phyloP scores from a whole-genome alignment of 108 stramenopile species.

The Discostella pseudostelligera region DNA sequence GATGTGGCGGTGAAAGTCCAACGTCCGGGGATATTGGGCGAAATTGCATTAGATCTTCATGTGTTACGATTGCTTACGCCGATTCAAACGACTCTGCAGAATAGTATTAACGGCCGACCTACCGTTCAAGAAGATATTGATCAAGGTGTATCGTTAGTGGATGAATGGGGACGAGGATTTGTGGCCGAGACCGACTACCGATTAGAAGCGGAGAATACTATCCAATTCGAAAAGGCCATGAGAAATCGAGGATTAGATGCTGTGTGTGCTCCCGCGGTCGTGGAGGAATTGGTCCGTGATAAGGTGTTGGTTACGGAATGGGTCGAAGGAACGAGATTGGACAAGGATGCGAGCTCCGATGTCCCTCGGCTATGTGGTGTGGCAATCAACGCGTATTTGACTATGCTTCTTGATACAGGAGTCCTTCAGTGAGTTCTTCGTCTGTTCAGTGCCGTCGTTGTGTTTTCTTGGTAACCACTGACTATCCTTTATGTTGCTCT shows the following conservation, averaged over 20 bases:
- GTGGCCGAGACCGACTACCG: slow-evolving; percentile 90
- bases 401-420: slow-evolving; percentile 83
- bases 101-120: slow-evolving; percentile 49
- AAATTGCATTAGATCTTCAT: slow-evolving; percentile 90
- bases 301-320: slow-evolving; percentile 89
- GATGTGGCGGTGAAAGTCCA: slow-evolving; percentile 94
- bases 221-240: slow-evolving; percentile 72
- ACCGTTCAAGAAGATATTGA: slow-evolving; percentile 65
- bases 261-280: slow-evolving; percentile 79
- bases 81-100: slow-evolving; percentile 65
- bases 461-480: background rate
- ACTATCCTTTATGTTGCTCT: background rate
- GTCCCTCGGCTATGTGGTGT: slow-evolving; percentile 82
- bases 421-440: slow-evolving; percentile 59
- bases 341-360: slow-evolving; percentile 61
- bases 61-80: slow-evolving; percentile 80
- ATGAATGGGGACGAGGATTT: slow-evolving; percentile 91
- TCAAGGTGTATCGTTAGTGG: slow-evolving; percentile 64
- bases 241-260: slow-evolving; percentile 67
- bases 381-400: slow-evolving; percentile 83
- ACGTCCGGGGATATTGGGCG: slow-evolving; percentile 87
- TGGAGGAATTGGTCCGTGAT: slow-evolving; percentile 56
- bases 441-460: too few relatives aligned
- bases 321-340: slow-evolving; percentile 87
- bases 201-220: slow-evolving; percentile 77